Evolutionary conservation across 2,329 filamentous ascomycete genomes (phyloP).

Genomic region (Arachnopeziza araneosa): DNA sequence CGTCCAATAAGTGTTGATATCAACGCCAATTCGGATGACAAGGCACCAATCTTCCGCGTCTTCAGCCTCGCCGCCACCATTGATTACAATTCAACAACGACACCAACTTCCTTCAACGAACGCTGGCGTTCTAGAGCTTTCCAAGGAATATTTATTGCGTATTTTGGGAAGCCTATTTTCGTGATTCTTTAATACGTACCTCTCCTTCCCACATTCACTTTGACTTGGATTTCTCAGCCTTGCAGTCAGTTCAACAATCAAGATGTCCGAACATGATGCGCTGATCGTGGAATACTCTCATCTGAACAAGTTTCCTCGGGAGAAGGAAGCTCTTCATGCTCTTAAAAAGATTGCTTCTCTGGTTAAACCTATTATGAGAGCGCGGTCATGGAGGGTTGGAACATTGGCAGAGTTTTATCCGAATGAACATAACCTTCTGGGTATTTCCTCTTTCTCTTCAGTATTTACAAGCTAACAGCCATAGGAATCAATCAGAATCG

Average conservation of each 20-base stretch:
- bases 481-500: constrained; percentile 69
- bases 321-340: constrained; percentile 48
- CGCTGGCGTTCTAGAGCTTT: neutral
- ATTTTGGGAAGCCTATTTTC: neutral
- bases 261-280: constrained; percentile 36
- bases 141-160: neutral
- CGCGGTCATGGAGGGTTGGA: constrained; percentile 72
- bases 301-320: constrained; percentile 42
- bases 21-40: neutral
- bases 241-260: neutral
- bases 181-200: neutral
- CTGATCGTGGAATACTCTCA: constrained; percentile 46
- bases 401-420: constrained; percentile 84
- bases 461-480: neutral
- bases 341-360: constrained; percentile 79
- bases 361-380: constrained; percentile 93
- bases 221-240: neutral
- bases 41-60: neutral
- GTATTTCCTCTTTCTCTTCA: constrained; percentile 33
- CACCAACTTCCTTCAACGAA: neutral
- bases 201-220: neutral
- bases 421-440: constrained; percentile 64
- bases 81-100: neutral
- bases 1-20: neutral
- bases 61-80: constrained; percentile 1